These are phyloP conservation scores for Plantago coronopus DNA, from an alignment of 305 asterid genomes.

Conservation along the genomic window DNA sequence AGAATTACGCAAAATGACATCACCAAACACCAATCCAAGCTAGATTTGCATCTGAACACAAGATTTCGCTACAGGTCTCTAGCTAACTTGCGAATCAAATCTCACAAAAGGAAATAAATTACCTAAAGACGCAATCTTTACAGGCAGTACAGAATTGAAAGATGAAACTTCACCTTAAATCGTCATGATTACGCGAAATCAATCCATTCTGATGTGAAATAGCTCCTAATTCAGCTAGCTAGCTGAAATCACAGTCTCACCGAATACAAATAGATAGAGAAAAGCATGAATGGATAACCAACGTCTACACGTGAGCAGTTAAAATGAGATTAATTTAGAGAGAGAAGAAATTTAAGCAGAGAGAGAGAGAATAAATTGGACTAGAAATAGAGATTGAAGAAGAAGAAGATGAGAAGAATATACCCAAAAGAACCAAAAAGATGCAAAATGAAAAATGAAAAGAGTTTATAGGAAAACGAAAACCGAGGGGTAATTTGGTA, in stretches of 20 bases:
- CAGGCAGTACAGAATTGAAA: constrained; percentile 10
- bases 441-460: constrained; percentile 15
- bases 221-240: constrained; percentile 23
- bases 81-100: constrained; percentile 17
- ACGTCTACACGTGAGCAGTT: constrained; percentile 23
- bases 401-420: constrained; percentile 36
- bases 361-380: constrained; percentile 15
- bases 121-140: constrained; percentile 24
- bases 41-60: constrained; percentile 5
- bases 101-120: constrained; percentile 10
- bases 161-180: constrained; percentile 41
- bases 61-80: constrained; percentile 13
- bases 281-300: background rate
- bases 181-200: constrained; percentile 14
- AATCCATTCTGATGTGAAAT: constrained; percentile 19
- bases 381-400: background rate
- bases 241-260: constrained; percentile 23
- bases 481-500: constrained; percentile 36
- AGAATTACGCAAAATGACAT: constrained; percentile 14
- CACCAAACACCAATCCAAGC: constrained; percentile 15
- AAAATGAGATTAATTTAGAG: constrained; percentile 18
- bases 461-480: constrained; percentile 19
- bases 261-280: constrained; percentile 12
- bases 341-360: constrained; percentile 3
- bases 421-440: constrained; percentile 42